Base-by-base conservation (phyloP, 768 basidiomycete genomes). In the Mycena maculata region DNA sequence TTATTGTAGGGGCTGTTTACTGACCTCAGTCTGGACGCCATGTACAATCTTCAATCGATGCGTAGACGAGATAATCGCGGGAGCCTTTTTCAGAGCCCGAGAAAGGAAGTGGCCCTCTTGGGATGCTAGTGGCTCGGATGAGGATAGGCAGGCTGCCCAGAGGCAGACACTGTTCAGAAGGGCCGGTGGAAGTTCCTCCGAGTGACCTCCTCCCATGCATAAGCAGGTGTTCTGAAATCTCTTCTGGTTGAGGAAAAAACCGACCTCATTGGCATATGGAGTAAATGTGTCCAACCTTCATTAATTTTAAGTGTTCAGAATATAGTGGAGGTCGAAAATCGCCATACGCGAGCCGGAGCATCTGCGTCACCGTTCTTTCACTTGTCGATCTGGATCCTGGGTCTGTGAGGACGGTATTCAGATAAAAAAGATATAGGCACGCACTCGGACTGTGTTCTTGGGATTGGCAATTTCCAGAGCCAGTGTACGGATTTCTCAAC, bases 21-120 rank as follows among this genome's bases (percentile, higher is more conserved):
- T n/a, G n/a, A n/a, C n/a, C 28, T 84, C 78, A 4, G 76, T 71
- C 52, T 83, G 82, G 16, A 83, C 68, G 31, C 77, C 69, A 22
- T 80, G 73, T 16, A 83, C 63, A 23, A 80, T 75, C 58, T 58
- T 57, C 13, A 75, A 68, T 53, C 75, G 73, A 5, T 82, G 81
- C 49, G 76, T 77, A 18, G 75, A 73, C 20, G 78, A 71, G 23
- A 81, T 65, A 39, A 64, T 68, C 15, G 65, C 62, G 12, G 80
- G 72, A 2, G 80, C 71, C 11, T 71, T 69, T 16, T 78, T 68
- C 42, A 81, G 68, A 0, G 80, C 75, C 41, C 75, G 77, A 2
- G 76, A 60, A 27, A 87, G 76, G 60, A 84, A 76, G 4, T 67
- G 67, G 11, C 67, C 54, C 58, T 78, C 78, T 64, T 77, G 74